phyloP scores from a whole-genome alignment of 768 basidiomycete genomes.

The Candolleomyces aberdarensis region DNA sequence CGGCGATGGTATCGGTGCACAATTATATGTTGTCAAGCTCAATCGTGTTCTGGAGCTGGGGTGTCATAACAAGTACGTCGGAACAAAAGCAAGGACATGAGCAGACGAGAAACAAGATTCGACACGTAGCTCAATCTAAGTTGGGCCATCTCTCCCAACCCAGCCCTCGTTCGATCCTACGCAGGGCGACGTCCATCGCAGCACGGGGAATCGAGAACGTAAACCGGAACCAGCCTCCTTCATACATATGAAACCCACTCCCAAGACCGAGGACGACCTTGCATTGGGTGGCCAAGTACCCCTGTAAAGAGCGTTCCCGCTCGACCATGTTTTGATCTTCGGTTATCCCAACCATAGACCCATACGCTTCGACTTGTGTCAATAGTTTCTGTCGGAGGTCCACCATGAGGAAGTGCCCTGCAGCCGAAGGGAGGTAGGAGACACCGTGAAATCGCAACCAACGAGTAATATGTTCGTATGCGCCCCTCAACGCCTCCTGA shows the following conservation, averaged over 20 bases:
- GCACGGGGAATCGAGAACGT: background rate
- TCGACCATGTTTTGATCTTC: background rate
- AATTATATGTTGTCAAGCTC: too few relatives aligned
- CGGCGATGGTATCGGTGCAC: too few relatives aligned
- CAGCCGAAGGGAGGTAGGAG: slow-evolving; percentile 14
- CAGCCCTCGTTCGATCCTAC: background rate
- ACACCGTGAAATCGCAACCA: slow-evolving; percentile 22
- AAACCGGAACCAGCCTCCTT: slow-evolving; percentile 3
- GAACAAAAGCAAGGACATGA: too few relatives aligned
- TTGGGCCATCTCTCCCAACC: background rate
- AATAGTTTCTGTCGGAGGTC: slow-evolving; percentile 11
- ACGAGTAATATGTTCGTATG: slow-evolving; percentile 20
- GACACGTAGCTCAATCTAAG: too few relatives aligned
- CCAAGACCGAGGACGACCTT: slow-evolving; percentile 1
- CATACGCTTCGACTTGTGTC: slow-evolving; percentile 2
- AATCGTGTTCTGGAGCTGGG: too few relatives aligned
- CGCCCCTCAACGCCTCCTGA: slow-evolving; percentile 9
- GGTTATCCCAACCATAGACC: background rate
- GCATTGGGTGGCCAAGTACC: background rate
- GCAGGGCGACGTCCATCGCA: background rate
- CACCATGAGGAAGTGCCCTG: slow-evolving; percentile 18
- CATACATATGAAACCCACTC: slow-evolving; percentile 1
- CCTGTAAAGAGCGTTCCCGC: background rate
- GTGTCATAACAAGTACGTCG: too few relatives aligned
- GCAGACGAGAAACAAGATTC: too few relatives aligned